Conservation (phyloP, 2,329 filamentous ascomycete species). For the Ceratocystis variospora region DNA sequence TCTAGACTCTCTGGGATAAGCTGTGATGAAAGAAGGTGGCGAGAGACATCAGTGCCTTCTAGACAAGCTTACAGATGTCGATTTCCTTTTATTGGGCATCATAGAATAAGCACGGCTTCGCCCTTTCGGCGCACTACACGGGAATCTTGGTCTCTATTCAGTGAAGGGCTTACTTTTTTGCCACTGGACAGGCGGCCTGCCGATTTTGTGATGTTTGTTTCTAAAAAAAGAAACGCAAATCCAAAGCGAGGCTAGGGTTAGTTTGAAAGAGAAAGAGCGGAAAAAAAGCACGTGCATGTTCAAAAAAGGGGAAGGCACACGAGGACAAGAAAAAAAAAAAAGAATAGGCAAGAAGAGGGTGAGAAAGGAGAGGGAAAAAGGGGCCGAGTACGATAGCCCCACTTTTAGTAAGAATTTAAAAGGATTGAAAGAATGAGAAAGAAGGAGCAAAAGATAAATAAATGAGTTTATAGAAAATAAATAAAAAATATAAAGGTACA, state of each 20-base stretch:
- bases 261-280: neutral
- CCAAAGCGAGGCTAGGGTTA: neutral
- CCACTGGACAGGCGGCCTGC: neutral
- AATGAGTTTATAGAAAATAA: neutral
- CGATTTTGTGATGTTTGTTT: neutral
- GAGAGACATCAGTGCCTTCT: neutral
- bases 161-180: neutral
- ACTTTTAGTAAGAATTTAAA: neutral
- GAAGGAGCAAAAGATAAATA: neutral
- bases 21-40: neutral
- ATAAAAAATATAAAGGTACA: neutral
- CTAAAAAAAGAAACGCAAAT: constrained; percentile 1
- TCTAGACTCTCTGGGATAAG: neutral
- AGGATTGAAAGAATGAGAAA: neutral
- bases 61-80: too few species aligned
- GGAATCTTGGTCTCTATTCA: neutral
- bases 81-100: too few species aligned
- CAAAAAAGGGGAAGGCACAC: constrained; percentile 1
- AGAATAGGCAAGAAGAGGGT: neutral
- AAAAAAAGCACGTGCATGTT: neutral
- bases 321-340: neutral
- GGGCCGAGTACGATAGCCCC: neutral
- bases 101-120: too few species aligned
- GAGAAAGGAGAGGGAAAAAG: neutral
- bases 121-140: neutral